These are phyloP conservation scores for Populus deltoides DNA, from an alignment of 345 rosid genomes.

Conservation along the genomic window DNA sequence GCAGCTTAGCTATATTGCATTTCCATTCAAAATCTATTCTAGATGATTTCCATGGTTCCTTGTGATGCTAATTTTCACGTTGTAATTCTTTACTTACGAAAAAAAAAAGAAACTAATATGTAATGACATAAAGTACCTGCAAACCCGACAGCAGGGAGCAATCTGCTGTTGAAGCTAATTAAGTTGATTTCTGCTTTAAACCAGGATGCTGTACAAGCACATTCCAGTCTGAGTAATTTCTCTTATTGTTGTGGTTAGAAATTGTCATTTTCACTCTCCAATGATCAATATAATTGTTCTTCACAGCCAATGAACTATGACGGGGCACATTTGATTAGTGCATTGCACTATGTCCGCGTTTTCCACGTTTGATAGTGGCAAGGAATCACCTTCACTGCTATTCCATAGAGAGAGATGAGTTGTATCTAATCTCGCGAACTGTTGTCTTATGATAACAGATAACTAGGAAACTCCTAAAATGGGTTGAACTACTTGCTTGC, in stretches of 20 bases:
- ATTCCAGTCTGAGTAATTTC: constrained; percentile 59
- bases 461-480: neutral
- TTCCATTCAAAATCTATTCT: neutral
- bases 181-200: constrained; percentile 33
- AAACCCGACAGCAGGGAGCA: constrained; percentile 40
- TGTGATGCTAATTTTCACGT: too few species aligned
- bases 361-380: constrained; percentile 4
- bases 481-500: neutral
- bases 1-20: neutral
- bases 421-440: neutral
- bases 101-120: too few species aligned
- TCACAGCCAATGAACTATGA: constrained; percentile 57
- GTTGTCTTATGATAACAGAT: neutral
- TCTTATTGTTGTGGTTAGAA: constrained; percentile 46
- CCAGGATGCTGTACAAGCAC: constrained; percentile 56
- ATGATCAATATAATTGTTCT: constrained; percentile 41
- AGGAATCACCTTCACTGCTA: constrained; percentile 30
- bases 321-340: constrained; percentile 56
- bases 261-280: constrained; percentile 57
- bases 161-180: constrained; percentile 52
- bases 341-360: constrained; percentile 41
- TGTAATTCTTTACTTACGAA: too few species aligned
- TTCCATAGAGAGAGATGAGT: neutral
- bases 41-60: neutral
- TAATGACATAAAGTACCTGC: constrained; percentile 28